phyloP scores from a whole-genome alignment of 176 grass and related monocot species.

The Pontederia crassipes region DNA sequence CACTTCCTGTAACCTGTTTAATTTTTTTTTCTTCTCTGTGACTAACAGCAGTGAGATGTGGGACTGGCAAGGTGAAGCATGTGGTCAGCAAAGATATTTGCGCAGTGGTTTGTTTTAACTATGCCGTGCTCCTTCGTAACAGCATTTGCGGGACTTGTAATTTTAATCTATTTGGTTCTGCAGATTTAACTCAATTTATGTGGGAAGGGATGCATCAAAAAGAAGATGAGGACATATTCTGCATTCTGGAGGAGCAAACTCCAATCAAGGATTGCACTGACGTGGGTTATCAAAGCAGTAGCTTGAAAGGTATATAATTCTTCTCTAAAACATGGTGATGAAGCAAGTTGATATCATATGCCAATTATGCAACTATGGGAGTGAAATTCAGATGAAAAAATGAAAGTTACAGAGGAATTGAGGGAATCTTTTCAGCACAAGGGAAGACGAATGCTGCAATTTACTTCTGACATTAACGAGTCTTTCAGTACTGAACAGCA shows the following conservation, averaged over 20 bases:
- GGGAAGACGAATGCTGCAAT: constrained; percentile 81
- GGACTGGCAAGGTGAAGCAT: constrained; percentile 57
- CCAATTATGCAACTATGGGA: constrained; percentile 8
- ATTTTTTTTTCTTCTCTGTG: too few relatives aligned
- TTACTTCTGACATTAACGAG: constrained; percentile 60
- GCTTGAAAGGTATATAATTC: constrained; percentile 49
- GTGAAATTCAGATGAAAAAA: constrained; percentile 30
- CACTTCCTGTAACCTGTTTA: too few relatives aligned
- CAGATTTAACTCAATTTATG: constrained; percentile 42
- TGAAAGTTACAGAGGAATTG: constrained; percentile 56
- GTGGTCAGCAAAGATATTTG: constrained; percentile 48
- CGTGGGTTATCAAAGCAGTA: constrained; percentile 36
- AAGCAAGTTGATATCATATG: constrained; percentile 1
- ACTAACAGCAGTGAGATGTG: constrained; percentile 49
- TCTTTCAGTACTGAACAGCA: constrained; percentile 1
- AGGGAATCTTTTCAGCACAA: constrained; percentile 73
- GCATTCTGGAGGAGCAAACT: constrained; percentile 75
- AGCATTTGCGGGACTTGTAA: neutral
- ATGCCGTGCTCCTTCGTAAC: neutral
- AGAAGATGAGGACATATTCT: constrained; percentile 35
- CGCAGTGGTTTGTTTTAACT: constrained; percentile 37
- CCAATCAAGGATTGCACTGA: constrained; percentile 93
- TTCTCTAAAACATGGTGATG: constrained; percentile 3
- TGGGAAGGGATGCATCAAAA: constrained; percentile 45
- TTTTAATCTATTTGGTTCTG: constrained; percentile 4